These are phyloP conservation scores for Sporothrix mexicana DNA, from an alignment of 2,329 filamentous ascomycete species.

Conservation along the genomic window DNA sequence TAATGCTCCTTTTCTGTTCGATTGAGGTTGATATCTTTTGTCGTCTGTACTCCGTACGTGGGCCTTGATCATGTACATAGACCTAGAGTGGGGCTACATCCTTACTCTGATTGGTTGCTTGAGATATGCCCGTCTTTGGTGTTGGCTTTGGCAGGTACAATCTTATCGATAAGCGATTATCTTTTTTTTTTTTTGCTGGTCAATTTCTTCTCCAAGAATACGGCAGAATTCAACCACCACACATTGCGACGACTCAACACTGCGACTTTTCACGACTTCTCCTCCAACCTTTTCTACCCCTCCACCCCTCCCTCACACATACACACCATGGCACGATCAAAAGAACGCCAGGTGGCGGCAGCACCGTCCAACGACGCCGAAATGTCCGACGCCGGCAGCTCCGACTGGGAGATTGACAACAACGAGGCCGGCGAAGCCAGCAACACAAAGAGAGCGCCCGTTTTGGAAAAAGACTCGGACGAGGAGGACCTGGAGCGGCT, in stretches of 20 bases:
- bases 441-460: slow-evolving; percentile 36
- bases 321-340: slow-evolving; percentile 22
- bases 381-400: slow-evolving; percentile 36
- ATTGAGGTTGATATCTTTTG: too few relatives aligned
- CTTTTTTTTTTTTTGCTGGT: slow-evolving; percentile 31
- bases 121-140: not conserved
- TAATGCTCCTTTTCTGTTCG: too few relatives aligned
- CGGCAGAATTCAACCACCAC: slow-evolving; percentile 22
- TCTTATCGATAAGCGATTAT: slow-evolving; percentile 34
- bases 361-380: slow-evolving; percentile 31
- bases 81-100: not conserved
- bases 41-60: not conserved
- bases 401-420: slow-evolving; percentile 42
- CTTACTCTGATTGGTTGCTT: not conserved
- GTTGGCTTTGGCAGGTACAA: not conserved
- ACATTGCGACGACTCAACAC: not conserved
- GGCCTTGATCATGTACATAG: not conserved
- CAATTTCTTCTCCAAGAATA: slow-evolving; percentile 29
- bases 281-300: too few relatives aligned
- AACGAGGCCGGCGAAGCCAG: slow-evolving; percentile 32
- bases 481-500: slow-evolving; percentile 87
- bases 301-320: not conserved
- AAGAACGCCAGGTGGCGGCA: not conserved
- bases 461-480: slow-evolving; percentile 74
- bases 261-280: not conserved